phyloP scores from a whole-genome alignment of 768 basidiomycete species.

The Cytidiella melzeri region DNA sequence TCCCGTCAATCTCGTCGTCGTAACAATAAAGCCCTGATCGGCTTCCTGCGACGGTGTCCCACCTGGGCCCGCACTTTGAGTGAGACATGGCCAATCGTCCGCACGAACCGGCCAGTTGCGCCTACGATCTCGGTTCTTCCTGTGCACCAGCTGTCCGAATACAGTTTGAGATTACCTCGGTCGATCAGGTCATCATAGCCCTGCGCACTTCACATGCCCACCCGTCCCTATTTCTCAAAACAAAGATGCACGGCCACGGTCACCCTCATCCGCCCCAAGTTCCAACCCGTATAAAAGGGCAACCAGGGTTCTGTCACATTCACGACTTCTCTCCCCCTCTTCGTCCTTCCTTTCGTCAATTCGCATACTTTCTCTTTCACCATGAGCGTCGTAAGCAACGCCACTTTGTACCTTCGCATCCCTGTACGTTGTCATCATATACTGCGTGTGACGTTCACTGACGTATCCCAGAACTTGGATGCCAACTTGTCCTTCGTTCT shows the following conservation, averaged over 20 bases:
- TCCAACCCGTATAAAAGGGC: too few relatives aligned
- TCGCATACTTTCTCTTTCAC: slow-evolving; percentile 3
- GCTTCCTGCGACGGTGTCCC: neutral
- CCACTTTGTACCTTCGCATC: slow-evolving; percentile 8
- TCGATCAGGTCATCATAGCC: slow-evolving; percentile 3
- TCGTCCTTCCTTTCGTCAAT: neutral
- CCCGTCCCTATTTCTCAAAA: too few relatives aligned
- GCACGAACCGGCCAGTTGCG: too few relatives aligned
- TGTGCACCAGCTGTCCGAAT: neutral
- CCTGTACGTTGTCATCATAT: slow-evolving; percentile 3
- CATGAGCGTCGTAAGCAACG: slow-evolving; percentile 10
- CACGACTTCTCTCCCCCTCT: neutral
- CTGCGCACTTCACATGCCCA: slow-evolving; percentile 2
- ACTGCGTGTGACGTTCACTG: neutral
- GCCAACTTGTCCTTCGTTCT: slow-evolving; percentile 8
- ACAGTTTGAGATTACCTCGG: slow-evolving; percentile 3
- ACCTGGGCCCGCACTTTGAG: slow-evolving; percentile 2
- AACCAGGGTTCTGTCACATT: neutral
- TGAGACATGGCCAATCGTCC: too few relatives aligned
- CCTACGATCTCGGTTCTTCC: neutral
- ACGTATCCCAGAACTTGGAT: slow-evolving; percentile 5
- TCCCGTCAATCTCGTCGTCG: neutral
- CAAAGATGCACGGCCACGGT: too few relatives aligned
- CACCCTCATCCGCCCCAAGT: too few relatives aligned
- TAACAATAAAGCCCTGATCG: slow-evolving; percentile 10